Percentiles rank a stretch among this genome's conserved stretches.
Evolutionary conservation across 257 asterid genomes (phyloP).

Genomic region (Coffea canephora): DNA sequence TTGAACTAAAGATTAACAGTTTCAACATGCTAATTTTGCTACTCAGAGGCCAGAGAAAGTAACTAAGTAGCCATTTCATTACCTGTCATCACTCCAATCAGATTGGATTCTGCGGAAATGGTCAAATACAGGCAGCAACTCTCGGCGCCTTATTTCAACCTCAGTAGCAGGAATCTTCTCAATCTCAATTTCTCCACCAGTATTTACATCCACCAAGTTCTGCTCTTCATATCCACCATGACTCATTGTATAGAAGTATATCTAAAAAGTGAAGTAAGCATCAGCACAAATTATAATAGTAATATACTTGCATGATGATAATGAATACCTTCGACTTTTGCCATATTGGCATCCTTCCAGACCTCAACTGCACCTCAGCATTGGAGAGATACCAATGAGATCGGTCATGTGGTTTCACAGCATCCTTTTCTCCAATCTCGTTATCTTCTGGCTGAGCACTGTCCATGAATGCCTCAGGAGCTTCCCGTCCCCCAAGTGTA

Average conservation of each 20-base stretch:
- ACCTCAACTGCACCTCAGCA: conserved; percentile 50
- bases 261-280: conserved; percentile 21
- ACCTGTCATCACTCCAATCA: conserved; percentile 42
- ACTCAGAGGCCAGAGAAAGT: background rate
- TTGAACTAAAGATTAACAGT: no score
- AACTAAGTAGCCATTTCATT: background rate
- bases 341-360: conserved; percentile 49
- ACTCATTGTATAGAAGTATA: conserved; percentile 38
- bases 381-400: conserved; percentile 46
- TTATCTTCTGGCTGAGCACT: conserved; percentile 29
- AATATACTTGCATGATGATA: background rate
- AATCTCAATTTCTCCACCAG: conserved; percentile 39
- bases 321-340: conserved; percentile 48
- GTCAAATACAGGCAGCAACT: conserved; percentile 43
- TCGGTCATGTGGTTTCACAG: conserved; percentile 27
- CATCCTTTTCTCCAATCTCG: conserved; percentile 29
- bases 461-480: conserved; percentile 22
- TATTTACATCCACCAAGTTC: conserved; percentile 3
- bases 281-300: conserved; percentile 14
- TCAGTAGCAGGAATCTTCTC: conserved; percentile 43
- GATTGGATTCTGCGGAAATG: conserved; percentile 35
- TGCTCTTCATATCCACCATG: conserved; percentile 23
- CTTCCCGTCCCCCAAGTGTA: conserved; percentile 25
- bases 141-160: conserved; percentile 42
- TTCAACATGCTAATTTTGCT: background rate